A percentile compares a stretch with the other conserved stretches of the same genome.
These are phyloP conservation scores for Harringtonia lauricola DNA, from an alignment of 2,329 filamentous ascomycete genomes.

Conservation along the genomic window DNA sequence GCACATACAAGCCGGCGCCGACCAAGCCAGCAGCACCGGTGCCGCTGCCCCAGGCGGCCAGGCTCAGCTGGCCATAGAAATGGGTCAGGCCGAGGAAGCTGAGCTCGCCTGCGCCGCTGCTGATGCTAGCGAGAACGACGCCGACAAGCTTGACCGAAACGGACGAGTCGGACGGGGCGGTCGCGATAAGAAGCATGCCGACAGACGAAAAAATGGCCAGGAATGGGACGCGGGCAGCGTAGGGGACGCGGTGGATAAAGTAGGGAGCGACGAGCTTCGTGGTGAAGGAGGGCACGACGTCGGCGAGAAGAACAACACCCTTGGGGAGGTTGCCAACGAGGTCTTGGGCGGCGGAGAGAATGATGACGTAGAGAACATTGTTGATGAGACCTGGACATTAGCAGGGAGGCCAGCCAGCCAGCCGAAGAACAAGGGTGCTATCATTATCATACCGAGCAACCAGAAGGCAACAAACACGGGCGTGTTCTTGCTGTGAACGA, in stretches of 20 bases:
- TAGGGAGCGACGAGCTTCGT: conserved; percentile 86
- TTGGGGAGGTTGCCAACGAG: conserved; percentile 85
- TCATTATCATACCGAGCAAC: conserved; percentile 67
- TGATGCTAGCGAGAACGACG: conserved; percentile 74
- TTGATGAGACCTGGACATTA: conserved; percentile 65
- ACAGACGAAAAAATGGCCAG: conserved; percentile 66
- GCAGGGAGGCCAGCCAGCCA: conserved; percentile 3
- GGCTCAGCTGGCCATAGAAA: conserved; percentile 77
- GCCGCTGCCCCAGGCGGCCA: conserved; percentile 86
- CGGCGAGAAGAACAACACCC: conserved; percentile 82
- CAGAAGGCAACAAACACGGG: conserved; percentile 76
- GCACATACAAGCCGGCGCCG: conserved; percentile 78
- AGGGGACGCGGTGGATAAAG: conserved; percentile 82
- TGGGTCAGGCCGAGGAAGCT: conserved; percentile 88
- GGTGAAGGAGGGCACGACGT: conserved; percentile 81
- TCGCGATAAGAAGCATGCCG: conserved; percentile 82
- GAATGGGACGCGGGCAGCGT: conserved; percentile 59
- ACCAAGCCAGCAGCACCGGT: conserved; percentile 82
- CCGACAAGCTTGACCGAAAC: conserved; percentile 70
- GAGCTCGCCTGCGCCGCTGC: conserved; percentile 78
- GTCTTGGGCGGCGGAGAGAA: conserved; percentile 89
- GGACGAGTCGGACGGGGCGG: conserved; percentile 56
- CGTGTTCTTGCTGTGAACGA: conserved; percentile 58
- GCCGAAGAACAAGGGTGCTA: background rate
- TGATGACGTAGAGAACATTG: conserved; percentile 95